Base-by-base conservation (phyloP, 208 protist genomes). In the Leishmania major region DNA sequence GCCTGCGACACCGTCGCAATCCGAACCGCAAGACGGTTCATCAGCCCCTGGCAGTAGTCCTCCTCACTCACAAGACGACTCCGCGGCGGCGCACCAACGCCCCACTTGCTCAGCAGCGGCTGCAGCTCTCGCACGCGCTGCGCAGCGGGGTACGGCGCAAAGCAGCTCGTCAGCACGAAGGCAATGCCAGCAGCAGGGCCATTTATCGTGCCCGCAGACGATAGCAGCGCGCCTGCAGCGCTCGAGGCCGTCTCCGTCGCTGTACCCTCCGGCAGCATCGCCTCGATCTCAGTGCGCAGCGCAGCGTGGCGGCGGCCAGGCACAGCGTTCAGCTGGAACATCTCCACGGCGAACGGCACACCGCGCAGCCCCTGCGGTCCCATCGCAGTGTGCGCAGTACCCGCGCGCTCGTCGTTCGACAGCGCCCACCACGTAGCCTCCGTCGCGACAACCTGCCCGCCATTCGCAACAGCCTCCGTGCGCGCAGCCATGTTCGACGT, bases 401-500 rank as follows among this genome's bases (percentile, higher is more conserved):
- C 3, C 70, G 53, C 87, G 17, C 88, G 90, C 84, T 87, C 79
- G 3, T 22, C 31, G 31, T 86, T 70, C 53, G 84, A 88, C 43
- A 91, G 81, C 19, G 87, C 78, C 82, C 84, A 84, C 78, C 84
- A 91, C 79, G 87, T 78, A 45, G 71, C 53, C 74, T 90, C 87
- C 74, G 88, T 92, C 83, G 90, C 28, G 17, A 94, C 25, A 31
- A 95, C 88, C 87, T 97, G 93, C 57, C 95, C 95, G 55, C 94
- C 95, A 57, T 93, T 86, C 45, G 84, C 91, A 49, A 94, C 83
- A 43, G 86, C 84, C 86, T 95, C 90, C 53, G 95, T 92, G 77
- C 95, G 93, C n/a, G 96, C 94, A 47, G 66, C 66, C 66, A 70
- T 70, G 66, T 70, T 70, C 66, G 66, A 28, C 66, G 66, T 47